Conservation (phyloP, 139 green algal genomes). For the Klebsormidium nitens region DNA sequence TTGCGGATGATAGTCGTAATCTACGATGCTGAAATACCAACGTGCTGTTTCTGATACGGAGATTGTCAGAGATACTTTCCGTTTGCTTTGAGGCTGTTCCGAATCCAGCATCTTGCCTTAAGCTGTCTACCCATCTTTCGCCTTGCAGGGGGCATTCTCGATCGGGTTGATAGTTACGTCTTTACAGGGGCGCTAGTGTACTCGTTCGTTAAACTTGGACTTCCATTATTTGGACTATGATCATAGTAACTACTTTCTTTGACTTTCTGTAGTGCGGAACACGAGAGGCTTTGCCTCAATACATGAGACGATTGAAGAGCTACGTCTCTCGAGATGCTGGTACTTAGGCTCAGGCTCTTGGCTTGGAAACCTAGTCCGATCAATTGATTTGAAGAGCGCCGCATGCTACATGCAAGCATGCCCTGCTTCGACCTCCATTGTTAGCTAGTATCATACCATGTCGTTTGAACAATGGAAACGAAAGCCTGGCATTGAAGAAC, state of each 20-base stretch:
- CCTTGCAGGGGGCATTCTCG: constrained; percentile 69
- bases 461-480: too few relatives aligned
- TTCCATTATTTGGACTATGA: constrained; percentile 32
- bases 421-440: too few relatives aligned
- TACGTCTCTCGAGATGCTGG: neutral
- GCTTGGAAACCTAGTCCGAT: neutral
- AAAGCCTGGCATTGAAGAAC: too few relatives aligned
- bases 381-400: neutral
- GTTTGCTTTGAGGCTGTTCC: neutral
- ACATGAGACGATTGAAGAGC: too few relatives aligned
- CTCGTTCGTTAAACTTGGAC: constrained; percentile 34
- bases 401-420: too few relatives aligned
- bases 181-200: constrained; percentile 87
- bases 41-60: neutral
- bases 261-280: too few relatives aligned
- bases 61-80: neutral
- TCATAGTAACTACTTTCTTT: too few relatives aligned
- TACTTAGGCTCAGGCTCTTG: neutral
- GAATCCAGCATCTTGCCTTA: neutral
- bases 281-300: too few relatives aligned
- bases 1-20: neutral
- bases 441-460: too few relatives aligned
- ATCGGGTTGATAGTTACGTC: constrained; percentile 94
- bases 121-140: too few relatives aligned
- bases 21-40: neutral